Percentiles rank a stretch among this genome's conserved stretches.
Conservation (phyloP, 805 yeast genomes). For the Nakazawaea wyomingensis region DNA sequence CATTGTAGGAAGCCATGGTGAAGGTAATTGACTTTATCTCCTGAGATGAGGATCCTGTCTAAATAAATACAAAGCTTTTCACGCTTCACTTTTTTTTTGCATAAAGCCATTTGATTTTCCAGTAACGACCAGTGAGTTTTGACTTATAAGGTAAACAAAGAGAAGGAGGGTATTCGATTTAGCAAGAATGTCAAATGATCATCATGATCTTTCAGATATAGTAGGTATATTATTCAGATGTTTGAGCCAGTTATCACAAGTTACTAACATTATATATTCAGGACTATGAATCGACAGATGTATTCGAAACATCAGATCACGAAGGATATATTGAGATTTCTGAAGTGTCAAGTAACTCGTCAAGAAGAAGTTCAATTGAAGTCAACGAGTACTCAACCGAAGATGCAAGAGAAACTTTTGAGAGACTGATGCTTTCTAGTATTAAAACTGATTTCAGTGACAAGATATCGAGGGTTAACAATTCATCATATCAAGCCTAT, state of each 20-base stretch:
- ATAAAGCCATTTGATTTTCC: neutral
- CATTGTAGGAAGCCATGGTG: constrained; percentile 47
- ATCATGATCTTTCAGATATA: neutral
- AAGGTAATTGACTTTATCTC: too few relatives aligned
- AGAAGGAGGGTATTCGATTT: neutral
- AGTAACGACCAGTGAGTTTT: neutral
- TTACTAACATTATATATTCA: neutral
- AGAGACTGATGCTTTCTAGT: constrained; percentile 5
- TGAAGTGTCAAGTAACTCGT: neutral
- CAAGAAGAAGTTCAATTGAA: constrained; percentile 11
- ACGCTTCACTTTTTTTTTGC: neutral
- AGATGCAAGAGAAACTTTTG: constrained; percentile 8
- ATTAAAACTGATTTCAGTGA: constrained; percentile 5
- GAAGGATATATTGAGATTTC: neutral
- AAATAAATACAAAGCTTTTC: neutral
- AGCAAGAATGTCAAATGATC: neutral
- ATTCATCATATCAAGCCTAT: neutral
- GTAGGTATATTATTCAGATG: neutral
- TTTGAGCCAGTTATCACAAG: neutral
- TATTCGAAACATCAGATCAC: constrained; percentile 11
- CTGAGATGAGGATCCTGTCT: too few relatives aligned
- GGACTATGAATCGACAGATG: constrained; percentile 9
- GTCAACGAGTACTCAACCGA: neutral
- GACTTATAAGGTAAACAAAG: neutral
- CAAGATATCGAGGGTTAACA: constrained; percentile 1